Conservation (phyloP, 2,329 filamentous ascomycete genomes). For the Neonectria ditissima region DNA sequence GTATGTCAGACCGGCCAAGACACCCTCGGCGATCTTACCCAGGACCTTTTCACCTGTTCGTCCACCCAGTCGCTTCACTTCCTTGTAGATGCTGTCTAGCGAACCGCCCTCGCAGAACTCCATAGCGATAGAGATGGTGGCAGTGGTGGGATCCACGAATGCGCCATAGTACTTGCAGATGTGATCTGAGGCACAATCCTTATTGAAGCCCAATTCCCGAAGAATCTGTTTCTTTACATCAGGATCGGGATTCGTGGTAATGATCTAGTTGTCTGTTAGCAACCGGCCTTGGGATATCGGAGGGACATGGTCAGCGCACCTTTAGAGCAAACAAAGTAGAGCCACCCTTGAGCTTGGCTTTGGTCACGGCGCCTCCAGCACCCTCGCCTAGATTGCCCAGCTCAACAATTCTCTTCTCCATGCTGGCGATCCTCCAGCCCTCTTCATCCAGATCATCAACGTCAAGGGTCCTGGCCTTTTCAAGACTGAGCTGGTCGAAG, state of each 20-base stretch:
- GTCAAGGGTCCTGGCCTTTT: conserved; percentile 85
- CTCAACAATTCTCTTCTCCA: conserved; percentile 88
- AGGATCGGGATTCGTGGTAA: conserved; percentile 97
- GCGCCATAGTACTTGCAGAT: conserved; percentile 98
- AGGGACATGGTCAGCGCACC: conserved; percentile 62
- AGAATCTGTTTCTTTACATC: conserved; percentile 99
- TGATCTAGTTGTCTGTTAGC: conserved; percentile 72
- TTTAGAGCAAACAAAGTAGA: conserved; percentile 97
- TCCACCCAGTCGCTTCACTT: conserved; percentile 94
- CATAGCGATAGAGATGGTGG: conserved; percentile 98
- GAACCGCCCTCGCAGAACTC: conserved; percentile 98
- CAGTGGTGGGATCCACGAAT: conserved; percentile 94
- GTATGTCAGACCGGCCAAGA: conserved; percentile 93
- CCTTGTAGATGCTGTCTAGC: conserved; percentile 95
- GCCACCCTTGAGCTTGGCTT: conserved; percentile 87
- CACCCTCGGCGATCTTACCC: conserved; percentile 95
- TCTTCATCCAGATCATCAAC: conserved; percentile 96
- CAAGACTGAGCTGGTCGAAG: conserved; percentile 83
- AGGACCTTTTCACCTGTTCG: conserved; percentile 97
- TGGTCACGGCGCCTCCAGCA: conserved; percentile 93
- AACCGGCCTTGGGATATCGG: conserved; percentile 1
- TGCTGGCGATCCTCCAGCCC: conserved; percentile 92
- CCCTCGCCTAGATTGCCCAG: conserved; percentile 92
- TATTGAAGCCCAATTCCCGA: conserved; percentile 96
- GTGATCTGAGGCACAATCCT: conserved; percentile 93